Evolutionary conservation across 192 early-diverging fungal genomes (phyloP), one percentile per base, ranked within the genome.

Genomic region (Cetraspora pellucida): DNA sequence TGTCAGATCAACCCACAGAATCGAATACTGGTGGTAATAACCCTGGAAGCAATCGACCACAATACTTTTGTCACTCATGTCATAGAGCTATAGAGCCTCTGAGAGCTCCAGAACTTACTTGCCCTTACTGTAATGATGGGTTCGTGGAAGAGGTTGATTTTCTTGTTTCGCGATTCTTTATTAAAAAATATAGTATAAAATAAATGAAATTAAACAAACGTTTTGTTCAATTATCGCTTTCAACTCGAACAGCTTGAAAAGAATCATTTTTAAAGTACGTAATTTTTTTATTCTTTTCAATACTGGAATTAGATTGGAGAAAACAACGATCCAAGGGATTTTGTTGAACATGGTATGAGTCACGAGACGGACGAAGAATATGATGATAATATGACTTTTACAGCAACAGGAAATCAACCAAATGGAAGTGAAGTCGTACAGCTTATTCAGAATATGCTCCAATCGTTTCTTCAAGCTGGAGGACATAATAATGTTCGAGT

Each of bases 111-210:
- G 86, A 90, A 58, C 95, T 92, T n/a, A 90, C 90, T 52, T 96
- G 95, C 72, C 92, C 92, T 19, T 79, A 67, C 37, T 96, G 95
- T 74, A 82, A 89, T 74, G 81, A 84, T 58, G 89, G 93, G 72
- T 96, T 96, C 80, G 93, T 96, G n/a, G 93, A 96, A 84, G 87
- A 94, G 85, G 91, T 93, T 11, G 46, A 57, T 59, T 69, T 28
- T 27, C 30, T 57, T 45, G 46, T 77, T 25, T 49, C 25, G 23
- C 65, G n/a, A 37, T 69, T 67, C 76, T 77, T 68, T 31, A 77
- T 17, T 64, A 52, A 52, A 77, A 30, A 49, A n/a, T n/a, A n/a
- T n/a, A n/a, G n/a, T n/a, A n/a, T n/a, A n/a, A n/a, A n/a, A n/a
- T n/a, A 68, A 11, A 57, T 71, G 10, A 67, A 63, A 23, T 80